Evolutionary conservation across 768 basidiomycete species (phyloP).

Genomic region (Phaeolepiota aurea): DNA sequence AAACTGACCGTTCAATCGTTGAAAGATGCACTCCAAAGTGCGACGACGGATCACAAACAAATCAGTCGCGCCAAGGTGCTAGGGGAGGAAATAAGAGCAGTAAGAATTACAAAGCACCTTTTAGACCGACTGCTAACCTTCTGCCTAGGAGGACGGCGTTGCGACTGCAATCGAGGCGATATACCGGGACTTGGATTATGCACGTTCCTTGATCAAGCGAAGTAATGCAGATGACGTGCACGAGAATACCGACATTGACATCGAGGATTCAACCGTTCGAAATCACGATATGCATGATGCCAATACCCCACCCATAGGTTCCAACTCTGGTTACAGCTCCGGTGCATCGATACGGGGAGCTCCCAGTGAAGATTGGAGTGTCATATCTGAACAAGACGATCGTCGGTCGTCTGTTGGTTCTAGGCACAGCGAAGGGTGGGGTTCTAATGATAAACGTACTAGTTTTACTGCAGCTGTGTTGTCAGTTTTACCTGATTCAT

Average conservation of each 20-base stretch:
- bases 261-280: constrained; percentile 29
- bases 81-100: constrained; percentile 82
- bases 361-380: constrained; percentile 82
- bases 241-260: constrained; percentile 21
- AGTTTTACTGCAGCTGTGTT: constrained; percentile 55
- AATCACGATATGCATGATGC: too few species aligned
- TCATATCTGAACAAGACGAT: constrained; percentile 74
- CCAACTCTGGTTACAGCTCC: constrained; percentile 46
- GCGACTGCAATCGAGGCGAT: constrained; percentile 89
- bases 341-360: constrained; percentile 42
- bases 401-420: constrained; percentile 48
- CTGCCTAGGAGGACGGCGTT: constrained; percentile 84
- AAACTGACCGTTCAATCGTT: constrained; percentile 78
- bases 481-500: constrained; percentile 51
- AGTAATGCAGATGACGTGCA: constrained; percentile 23
- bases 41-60: constrained; percentile 85
- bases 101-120: constrained; percentile 24
- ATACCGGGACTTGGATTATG: constrained; percentile 94
- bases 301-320: constrained; percentile 17
- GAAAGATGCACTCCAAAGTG: constrained; percentile 67
- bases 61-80: constrained; percentile 77
- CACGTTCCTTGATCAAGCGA: constrained; percentile 77
- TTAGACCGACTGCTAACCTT: constrained; percentile 2
- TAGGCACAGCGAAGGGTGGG: constrained; percentile 28
- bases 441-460: constrained; percentile 43